Evolutionary conservation across 176 grass and related monocot species (phyloP), one percentile per base, ranked within the genome.

Genomic region (Hordeum vulgare): DNA sequence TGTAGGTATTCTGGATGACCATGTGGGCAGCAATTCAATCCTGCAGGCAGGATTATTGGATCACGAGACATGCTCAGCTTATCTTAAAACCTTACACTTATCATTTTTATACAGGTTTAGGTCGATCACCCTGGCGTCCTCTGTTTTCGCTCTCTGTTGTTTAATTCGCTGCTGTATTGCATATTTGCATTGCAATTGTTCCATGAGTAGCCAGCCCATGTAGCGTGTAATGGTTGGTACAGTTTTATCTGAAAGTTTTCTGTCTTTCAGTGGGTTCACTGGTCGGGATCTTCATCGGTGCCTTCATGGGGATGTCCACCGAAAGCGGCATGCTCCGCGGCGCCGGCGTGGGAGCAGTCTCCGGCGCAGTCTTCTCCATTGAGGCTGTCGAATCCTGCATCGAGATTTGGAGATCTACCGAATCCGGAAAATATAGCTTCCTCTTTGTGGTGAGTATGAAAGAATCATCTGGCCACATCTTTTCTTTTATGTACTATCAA

Each of bases 321-420:
- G 96, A 98, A 18, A 91, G 96, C 23, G 93, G 96, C 75, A 76
- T 98, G 66, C 4, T 98, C 4, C 82, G 93, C 3, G 96, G 96
- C 1, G 93, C 93, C 9, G 96, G 92, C 5, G 90, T 98, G 1
- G 96, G 96, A 51, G 96, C 93, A 17, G 90, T 98, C 45, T 95
- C 93, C 0, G 96, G 96, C 1, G 93, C 96, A 0, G 93, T 98
- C 57, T 98, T 98, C 85, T 95, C 85, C 15, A 98, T 98, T 11
- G 96, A 98, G 82, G 92, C 88, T 5, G 93, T 98, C 20, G 96
- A 98, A 74, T 93, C 96, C 77, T 98, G 86, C 84, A 76, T 95
- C 24, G 88, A 95, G 75, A 86, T 98, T 67, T 98, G 93, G 96
- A 91, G 81, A 33, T 93, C 90, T 11, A 92, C 86, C 42, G 82